A percentile compares a stretch with the other conserved stretches of the same genome.
Evolutionary conservation across 257 asterid genomes (phyloP).

Genomic region (Buddleja alternifolia): DNA sequence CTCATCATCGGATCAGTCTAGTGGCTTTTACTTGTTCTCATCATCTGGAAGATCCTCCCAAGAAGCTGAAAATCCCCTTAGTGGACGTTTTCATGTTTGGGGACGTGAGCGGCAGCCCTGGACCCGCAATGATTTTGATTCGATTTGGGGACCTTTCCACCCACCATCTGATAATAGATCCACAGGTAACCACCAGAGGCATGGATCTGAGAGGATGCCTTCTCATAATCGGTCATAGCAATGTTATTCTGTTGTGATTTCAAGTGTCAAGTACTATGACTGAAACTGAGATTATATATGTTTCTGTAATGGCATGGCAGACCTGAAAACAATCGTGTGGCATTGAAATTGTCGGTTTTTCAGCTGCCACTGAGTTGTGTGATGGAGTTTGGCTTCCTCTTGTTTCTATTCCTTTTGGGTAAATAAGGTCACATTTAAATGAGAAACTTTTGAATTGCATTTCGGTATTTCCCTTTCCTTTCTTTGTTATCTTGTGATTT

Average conservation of each 20-base stretch:
- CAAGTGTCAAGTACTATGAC: slow-evolving; percentile 44
- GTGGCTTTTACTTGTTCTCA: slow-evolving; percentile 53
- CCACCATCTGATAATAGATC: slow-evolving; percentile 53
- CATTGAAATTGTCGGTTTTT: slow-evolving; percentile 41
- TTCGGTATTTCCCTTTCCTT: neutral
- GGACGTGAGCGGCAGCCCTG: slow-evolving; percentile 54
- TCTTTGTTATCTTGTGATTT: neutral
- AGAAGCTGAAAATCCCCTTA: slow-evolving; percentile 55
- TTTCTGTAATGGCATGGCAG: slow-evolving; percentile 54
- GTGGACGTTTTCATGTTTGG: slow-evolving; percentile 53
- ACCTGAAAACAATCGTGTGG: slow-evolving; percentile 39
- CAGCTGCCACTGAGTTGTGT: slow-evolving; percentile 50
- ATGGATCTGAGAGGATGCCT: slow-evolving; percentile 70
- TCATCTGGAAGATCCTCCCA: slow-evolving; percentile 63
- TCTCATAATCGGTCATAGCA: slow-evolving; percentile 64
- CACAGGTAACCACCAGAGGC: slow-evolving; percentile 59
- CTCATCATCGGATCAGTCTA: slow-evolving; percentile 56
- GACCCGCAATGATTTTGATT: slow-evolving; percentile 53
- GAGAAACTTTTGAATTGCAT: neutral
- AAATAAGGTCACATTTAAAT: slow-evolving; percentile 31
- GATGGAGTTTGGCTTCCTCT: slow-evolving; percentile 51
- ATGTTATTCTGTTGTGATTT: slow-evolving; percentile 29
- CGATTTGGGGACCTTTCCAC: slow-evolving; percentile 64
- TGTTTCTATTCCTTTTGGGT: slow-evolving; percentile 40
- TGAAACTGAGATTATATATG: slow-evolving; percentile 40